Evolutionary conservation across 257 asterid genomes (phyloP).

Genomic region (Cordia subcordata): DNA sequence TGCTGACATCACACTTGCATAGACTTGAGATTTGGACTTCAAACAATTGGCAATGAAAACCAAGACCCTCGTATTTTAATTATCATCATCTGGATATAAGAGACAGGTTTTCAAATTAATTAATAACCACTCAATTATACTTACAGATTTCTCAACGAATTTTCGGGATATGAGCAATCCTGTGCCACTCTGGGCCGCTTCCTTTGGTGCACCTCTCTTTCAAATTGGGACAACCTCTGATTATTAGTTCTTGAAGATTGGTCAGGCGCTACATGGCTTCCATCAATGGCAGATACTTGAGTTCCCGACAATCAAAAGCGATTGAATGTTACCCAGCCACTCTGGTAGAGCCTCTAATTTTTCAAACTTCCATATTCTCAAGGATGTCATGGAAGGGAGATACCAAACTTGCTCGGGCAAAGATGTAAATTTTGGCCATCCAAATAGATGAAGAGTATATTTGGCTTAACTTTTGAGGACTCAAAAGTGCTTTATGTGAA

Average conservation of each 20-base stretch:
- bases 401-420: slow-evolving; percentile 10
- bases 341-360: slow-evolving; percentile 21
- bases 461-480: no score
- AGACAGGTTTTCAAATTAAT: no score
- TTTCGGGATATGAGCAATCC: slow-evolving; percentile 9
- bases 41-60: no score
- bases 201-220: slow-evolving; percentile 8
- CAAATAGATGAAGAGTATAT: no score
- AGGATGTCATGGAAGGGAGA: slow-evolving; percentile 1
- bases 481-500: no score
- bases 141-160: no score
- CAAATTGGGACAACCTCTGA: background rate
- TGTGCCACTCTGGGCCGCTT: slow-evolving; percentile 14
- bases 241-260: background rate
- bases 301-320: slow-evolving; percentile 1
- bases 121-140: no score
- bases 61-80: no score
- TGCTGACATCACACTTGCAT: no score
- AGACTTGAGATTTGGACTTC: no score
- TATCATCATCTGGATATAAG: background rate
- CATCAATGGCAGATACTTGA: slow-evolving; percentile 11
- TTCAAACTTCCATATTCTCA: background rate
- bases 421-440: slow-evolving; percentile 14
- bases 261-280: slow-evolving; percentile 12
- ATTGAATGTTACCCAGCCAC: slow-evolving; percentile 18